Percentiles rank a stretch among this genome's conserved stretches.
Conservation (phyloP, 164 flowering plant genomes). For the Tinospora cordifolia region DNA sequence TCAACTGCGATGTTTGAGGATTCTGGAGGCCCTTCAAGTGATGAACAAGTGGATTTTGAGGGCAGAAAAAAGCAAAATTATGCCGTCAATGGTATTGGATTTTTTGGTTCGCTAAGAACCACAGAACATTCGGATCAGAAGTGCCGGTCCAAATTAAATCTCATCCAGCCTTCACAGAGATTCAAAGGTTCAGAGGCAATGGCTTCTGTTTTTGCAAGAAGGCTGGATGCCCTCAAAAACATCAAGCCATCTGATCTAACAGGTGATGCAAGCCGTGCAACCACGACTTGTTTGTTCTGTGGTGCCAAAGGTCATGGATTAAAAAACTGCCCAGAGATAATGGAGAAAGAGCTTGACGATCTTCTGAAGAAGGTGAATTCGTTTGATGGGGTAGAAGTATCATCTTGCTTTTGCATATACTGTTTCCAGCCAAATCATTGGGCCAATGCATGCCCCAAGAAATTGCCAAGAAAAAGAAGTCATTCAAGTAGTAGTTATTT, state of each 20-base stretch:
- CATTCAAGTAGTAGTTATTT: conserved; percentile 16
- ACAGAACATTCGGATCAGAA: conserved; percentile 22
- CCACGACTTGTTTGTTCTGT: conserved; percentile 52
- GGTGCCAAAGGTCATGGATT: conserved; percentile 59
- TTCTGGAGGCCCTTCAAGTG: conserved; percentile 17
- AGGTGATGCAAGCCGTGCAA: conserved; percentile 11
- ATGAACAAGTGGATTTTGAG: conserved; percentile 11
- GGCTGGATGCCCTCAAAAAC: conserved; percentile 60
- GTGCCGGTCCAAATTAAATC: conserved; percentile 17
- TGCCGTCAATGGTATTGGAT: conserved; percentile 16
- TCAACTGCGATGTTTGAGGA: conserved; percentile 10
- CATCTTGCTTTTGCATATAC: conserved; percentile 47
- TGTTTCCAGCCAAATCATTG: conserved; percentile 70
- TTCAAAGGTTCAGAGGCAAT: conserved; percentile 44
- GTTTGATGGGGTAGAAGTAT: conserved; percentile 26
- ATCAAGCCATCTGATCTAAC: conserved; percentile 31
- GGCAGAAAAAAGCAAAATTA: conserved; percentile 16
- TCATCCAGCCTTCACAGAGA: conserved; percentile 27
- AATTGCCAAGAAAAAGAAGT: conserved; percentile 18
- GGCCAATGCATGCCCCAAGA: conserved; percentile 60
- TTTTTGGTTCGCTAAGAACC: conserved; percentile 20
- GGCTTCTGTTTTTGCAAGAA: conserved; percentile 66
- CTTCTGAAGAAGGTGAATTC: conserved; percentile 32
- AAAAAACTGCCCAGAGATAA: conserved; percentile 42
- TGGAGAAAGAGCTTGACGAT: conserved; percentile 43